These are phyloP conservation scores for Oidiodendron maius DNA, from an alignment of 495 filamentous ascomycete species.

Conservation along the genomic window DNA sequence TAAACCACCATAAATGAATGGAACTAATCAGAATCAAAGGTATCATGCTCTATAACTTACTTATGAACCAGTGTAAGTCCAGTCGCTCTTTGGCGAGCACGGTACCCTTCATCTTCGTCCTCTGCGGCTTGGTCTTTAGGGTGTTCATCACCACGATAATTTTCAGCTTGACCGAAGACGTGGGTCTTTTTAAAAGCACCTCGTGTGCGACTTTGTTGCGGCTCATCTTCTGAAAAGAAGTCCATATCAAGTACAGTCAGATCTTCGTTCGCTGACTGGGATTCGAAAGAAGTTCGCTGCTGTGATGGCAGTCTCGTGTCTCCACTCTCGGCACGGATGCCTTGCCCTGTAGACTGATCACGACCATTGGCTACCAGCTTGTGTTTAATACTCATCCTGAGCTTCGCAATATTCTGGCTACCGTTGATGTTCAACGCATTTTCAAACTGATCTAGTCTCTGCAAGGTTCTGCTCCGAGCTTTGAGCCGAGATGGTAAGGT, in stretches of 20 bases:
- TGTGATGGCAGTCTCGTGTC: slow-evolving; percentile 11
- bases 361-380: slow-evolving; percentile 10
- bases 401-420: slow-evolving; percentile 71
- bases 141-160: slow-evolving; percentile 29
- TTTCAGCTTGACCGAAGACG: slow-evolving; percentile 58
- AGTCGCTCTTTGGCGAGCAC: slow-evolving; percentile 30
- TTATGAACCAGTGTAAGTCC: slow-evolving; percentile 51
- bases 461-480: slow-evolving; percentile 37
- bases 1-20: not conserved
- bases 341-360: slow-evolving; percentile 11
- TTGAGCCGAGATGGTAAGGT: slow-evolving; percentile 72
- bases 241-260: slow-evolving; percentile 47
- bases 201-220: slow-evolving; percentile 15
- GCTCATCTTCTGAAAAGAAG: slow-evolving; percentile 42
- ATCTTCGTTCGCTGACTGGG: slow-evolving; percentile 21
- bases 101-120: slow-evolving; percentile 22
- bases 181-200: slow-evolving; percentile 36
- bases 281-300: slow-evolving; percentile 13
- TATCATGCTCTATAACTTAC: no score
- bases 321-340: slow-evolving; percentile 11
- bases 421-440: slow-evolving; percentile 69
- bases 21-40: no score
- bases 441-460: slow-evolving; percentile 57
- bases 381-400: slow-evolving; percentile 48
- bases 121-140: slow-evolving; percentile 22